These are phyloP conservation scores for Claviceps purpurea DNA, from an alignment of 2,329 filamentous ascomycete genomes.

Conservation along the genomic window DNA sequence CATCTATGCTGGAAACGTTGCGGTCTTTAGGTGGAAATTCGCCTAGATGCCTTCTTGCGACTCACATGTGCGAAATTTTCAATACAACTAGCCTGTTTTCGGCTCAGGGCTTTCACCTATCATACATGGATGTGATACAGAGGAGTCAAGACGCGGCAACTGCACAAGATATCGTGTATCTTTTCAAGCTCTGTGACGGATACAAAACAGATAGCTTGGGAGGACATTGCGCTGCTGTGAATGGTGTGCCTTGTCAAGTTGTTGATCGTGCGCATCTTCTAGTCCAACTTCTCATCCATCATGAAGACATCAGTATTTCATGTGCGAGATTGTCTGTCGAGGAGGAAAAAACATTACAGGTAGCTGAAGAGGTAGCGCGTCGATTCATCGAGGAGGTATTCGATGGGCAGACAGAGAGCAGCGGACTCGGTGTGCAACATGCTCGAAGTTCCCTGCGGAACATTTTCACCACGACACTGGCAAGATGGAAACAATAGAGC, in stretches of 20 bases:
- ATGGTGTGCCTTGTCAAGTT: slow-evolving; percentile 62
- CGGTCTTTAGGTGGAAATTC: slow-evolving; percentile 28
- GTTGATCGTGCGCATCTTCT: slow-evolving; percentile 66
- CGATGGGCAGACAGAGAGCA: not conserved
- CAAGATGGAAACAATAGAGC: not conserved
- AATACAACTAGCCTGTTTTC: slow-evolving; percentile 43
- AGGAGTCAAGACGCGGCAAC: slow-evolving; percentile 27
- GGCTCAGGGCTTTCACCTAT: slow-evolving; percentile 41
- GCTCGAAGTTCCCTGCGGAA: slow-evolving; percentile 4
- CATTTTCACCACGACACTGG: not conserved
- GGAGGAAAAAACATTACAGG: slow-evolving; percentile 53
- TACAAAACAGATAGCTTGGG: slow-evolving; percentile 74
- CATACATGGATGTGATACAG: slow-evolving; percentile 62
- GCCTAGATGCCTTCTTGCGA: slow-evolving; percentile 48
- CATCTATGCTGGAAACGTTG: slow-evolving; percentile 45
- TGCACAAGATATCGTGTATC: slow-evolving; percentile 55
- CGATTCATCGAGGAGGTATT: slow-evolving; percentile 33
- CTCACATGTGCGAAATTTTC: slow-evolving; percentile 61
- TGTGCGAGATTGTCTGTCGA: slow-evolving; percentile 53
- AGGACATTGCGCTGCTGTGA: slow-evolving; percentile 71
- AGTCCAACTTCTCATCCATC: slow-evolving; percentile 50
- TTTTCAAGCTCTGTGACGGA: slow-evolving; percentile 58
- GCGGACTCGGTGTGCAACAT: slow-evolving; percentile 8
- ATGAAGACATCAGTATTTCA: slow-evolving; percentile 62
- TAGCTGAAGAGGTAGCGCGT: slow-evolving; percentile 50